Evolutionary conservation across 1,284 basidiomycete genomes (phyloP), one percentile per base, ranked within the genome.

Genomic region (Trichosporon ovoides): DNA sequence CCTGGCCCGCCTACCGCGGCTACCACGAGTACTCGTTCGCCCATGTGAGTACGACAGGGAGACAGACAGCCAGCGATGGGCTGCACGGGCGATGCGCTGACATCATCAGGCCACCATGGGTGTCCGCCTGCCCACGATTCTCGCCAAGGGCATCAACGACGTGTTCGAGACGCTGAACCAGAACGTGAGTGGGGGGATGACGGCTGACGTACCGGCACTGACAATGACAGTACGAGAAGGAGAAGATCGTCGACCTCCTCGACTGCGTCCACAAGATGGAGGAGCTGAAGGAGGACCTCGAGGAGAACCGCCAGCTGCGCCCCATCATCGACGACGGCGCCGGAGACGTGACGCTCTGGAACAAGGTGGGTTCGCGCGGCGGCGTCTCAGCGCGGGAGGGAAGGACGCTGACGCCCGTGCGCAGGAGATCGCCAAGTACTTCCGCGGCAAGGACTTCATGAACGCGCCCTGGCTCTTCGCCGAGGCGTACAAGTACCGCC

Each of bases 11-110:
- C 1, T 92, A 85, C 80, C 86, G 92, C 62, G 93, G 93, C 10
- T 96, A 96, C 79, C 92, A 96, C 77, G 89, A 93, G 77, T 96
- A 92, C 78, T 94, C 91, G 1, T 94, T 94, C 75, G 91, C 92
- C 55, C 88, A 94, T 71, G 78, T 77, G 69, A 60, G 73, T 69
- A 9, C 28, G 28, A 31, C 28, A 56, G 67, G 9, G 12, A 12
- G 24, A 7, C 24, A 22, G 43, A 28, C 14, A 22, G 22, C 22
- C 43, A 22, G 22, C 22, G 22, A 22, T 22, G 43, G 31, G 24
- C 20, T n/a, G n/a, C n/a, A n/a, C n/a, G n/a, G n/a, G 11, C 33
- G 14, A 14, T 12, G 3, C 51, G 60, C 56, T 66, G 38, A 61
- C 53, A 13, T 31, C n/a, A 31, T 7, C 52, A 77, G 75, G 90